Percentiles rank a stretch among this genome's conserved stretches.
Conservation (phyloP, 768 basidiomycete genomes). For the Mycena pura region DNA sequence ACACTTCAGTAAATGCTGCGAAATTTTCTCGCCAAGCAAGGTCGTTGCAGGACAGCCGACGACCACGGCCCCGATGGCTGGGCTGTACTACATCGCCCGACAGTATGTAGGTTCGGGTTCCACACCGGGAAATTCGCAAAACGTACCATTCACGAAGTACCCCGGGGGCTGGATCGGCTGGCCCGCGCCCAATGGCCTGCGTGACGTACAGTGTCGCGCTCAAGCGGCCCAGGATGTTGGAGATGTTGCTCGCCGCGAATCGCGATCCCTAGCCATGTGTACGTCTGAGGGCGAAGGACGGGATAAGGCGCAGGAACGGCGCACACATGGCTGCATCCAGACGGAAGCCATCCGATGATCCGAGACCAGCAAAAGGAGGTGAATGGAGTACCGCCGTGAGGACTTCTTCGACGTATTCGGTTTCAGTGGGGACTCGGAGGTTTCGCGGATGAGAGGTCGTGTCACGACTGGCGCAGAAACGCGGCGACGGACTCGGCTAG, state of each 20-base stretch:
- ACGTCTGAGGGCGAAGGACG: too few species aligned
- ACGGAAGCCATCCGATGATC: conserved; percentile 68
- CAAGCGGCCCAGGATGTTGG: conserved; percentile 58
- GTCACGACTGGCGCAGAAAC: too few species aligned
- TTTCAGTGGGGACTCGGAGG: conserved; percentile 64
- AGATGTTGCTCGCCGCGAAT: conserved; percentile 56
- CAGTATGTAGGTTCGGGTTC: not conserved
- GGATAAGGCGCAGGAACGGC: conserved; percentile 13
- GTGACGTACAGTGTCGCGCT: conserved; percentile 58
- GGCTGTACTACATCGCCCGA: conserved; percentile 65
- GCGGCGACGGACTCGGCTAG: conserved; percentile 52
- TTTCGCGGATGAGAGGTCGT: not conserved
- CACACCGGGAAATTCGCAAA: not conserved
- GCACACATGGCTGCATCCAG: conserved; percentile 73
- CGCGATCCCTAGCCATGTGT: conserved; percentile 65
- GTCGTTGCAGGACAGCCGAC: too few species aligned
- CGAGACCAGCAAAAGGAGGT: conserved; percentile 65
- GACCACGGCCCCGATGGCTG: too few species aligned
- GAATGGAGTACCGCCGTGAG: conserved; percentile 65
- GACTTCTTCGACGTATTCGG: conserved; percentile 61
- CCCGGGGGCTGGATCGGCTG: conserved; percentile 62
- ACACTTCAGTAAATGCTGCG: too few species aligned
- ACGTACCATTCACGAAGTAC: conserved; percentile 58
- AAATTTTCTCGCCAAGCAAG: too few species aligned
- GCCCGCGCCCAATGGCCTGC: conserved; percentile 61